Conservation (phyloP, 352 stramenopile species). For the Blastocystis sp. region DNA sequence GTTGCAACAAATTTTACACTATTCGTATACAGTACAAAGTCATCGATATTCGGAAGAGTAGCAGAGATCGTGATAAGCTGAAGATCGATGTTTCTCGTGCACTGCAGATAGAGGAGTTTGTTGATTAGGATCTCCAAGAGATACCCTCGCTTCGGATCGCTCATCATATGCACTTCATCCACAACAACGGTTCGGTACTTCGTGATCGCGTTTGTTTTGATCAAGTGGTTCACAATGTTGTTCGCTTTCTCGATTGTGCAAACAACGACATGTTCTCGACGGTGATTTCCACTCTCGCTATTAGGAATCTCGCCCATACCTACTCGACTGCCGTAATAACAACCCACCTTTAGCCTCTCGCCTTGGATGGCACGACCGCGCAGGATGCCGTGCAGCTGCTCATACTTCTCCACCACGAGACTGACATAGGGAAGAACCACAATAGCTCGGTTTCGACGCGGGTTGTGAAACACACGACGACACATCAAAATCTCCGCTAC, state of each 20-base stretch:
- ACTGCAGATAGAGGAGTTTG: conserved; percentile 61
- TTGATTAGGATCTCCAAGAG: conserved; percentile 66
- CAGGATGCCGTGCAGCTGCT: conserved; percentile 65
- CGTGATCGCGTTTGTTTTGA: conserved; percentile 56
- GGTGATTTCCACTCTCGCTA: conserved; percentile 9
- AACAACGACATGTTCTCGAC: conserved; percentile 64
- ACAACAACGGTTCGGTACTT: conserved; percentile 65
- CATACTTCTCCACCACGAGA: conserved; percentile 67
- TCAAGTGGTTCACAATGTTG: conserved; percentile 66
- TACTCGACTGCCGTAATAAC: conserved; percentile 64
- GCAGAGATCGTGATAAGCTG: conserved; percentile 67
- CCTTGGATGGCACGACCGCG: conserved; percentile 60
- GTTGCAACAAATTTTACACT: conserved; percentile 63
- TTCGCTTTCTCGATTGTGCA: conserved; percentile 69
- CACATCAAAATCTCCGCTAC: conserved; percentile 67
- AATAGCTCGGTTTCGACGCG: conserved; percentile 56
- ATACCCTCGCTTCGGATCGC: conserved; percentile 64
- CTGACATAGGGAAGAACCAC: conserved; percentile 67
- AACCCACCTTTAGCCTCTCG: conserved; percentile 64
- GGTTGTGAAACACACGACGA: conserved; percentile 63
- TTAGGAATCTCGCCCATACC: not conserved
- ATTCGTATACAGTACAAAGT: conserved; percentile 65
- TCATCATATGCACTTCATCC: conserved; percentile 68
- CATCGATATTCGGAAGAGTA: conserved; percentile 66
- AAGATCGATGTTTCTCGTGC: not conserved